These are phyloP conservation scores for Bauhinia variegata DNA, from an alignment of 306 rosid species.

Conservation along the genomic window DNA sequence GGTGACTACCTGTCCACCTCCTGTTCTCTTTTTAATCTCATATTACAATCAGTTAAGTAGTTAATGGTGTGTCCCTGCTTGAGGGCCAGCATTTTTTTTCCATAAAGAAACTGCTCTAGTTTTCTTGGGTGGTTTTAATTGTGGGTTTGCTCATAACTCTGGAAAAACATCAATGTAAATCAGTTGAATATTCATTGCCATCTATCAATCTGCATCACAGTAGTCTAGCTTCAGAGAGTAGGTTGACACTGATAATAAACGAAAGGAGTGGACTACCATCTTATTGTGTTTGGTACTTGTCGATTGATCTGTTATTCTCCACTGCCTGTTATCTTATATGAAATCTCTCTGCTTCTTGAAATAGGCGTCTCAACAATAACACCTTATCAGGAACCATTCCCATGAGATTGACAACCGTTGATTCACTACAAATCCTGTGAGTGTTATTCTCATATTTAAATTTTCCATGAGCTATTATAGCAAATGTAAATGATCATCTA, in stretches of 20 bases:
- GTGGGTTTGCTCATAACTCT: too few species aligned
- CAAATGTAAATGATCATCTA: neutral
- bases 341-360: slow-evolving; percentile 27
- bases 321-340: slow-evolving; percentile 5
- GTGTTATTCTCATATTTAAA: slow-evolving; percentile 32
- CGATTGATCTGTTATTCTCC: too few species aligned
- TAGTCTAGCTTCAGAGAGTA: neutral
- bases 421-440: slow-evolving; percentile 69
- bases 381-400: slow-evolving; percentile 58
- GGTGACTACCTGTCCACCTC: neutral
- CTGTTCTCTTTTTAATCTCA: too few species aligned
- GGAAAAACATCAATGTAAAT: neutral
- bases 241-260: too few species aligned
- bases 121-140: neutral
- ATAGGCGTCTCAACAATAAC: slow-evolving; percentile 85
- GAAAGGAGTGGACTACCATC: too few species aligned
- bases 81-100: too few species aligned
- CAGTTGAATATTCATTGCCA: neutral
- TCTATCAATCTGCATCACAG: neutral
- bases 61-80: too few species aligned
- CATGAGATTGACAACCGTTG: slow-evolving; percentile 37
- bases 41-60: too few species aligned
- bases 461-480: neutral
- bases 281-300: too few species aligned
- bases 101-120: neutral